These are phyloP conservation scores for Cladosporium sp. DNA, from an alignment of 2,329 filamentous ascomycete genomes.

Conservation along the genomic window DNA sequence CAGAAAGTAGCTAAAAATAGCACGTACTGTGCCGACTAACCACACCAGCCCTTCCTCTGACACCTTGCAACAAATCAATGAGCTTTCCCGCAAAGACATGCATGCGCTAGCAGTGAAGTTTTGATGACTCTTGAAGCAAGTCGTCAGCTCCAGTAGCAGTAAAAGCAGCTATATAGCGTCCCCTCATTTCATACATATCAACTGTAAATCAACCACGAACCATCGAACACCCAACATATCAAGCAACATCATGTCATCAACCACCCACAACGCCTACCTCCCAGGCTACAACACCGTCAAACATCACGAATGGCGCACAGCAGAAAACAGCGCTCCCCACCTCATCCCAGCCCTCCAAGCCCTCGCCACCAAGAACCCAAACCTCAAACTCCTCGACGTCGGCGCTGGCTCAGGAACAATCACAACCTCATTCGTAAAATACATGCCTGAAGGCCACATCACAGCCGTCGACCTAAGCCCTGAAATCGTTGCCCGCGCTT, in stretches of 20 bases:
- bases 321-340: conserved; percentile 38
- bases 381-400: conserved; percentile 41
- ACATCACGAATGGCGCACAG: conserved; percentile 44
- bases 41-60: neutral
- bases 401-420: conserved; percentile 49
- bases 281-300: conserved; percentile 40
- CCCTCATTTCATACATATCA: neutral
- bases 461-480: conserved; percentile 43
- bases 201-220: neutral
- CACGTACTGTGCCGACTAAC: neutral
- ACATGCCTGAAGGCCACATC: conserved; percentile 42
- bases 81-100: neutral
- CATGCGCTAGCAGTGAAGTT: neutral
- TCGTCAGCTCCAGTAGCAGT: neutral
- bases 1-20: neutral
- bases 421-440: conserved; percentile 39
- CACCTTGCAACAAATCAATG: neutral
- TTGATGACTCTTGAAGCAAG: neutral
- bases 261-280: conserved; percentile 28
- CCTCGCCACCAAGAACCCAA: conserved; percentile 21
- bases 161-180: neutral
- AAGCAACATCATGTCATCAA: neutral
- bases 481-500: conserved; percentile 40
- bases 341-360: conserved; percentile 29
- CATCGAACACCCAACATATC: neutral